A percentile compares a stretch with the other conserved stretches of the same genome.
These are phyloP conservation scores for Chaetomium sp. DNA, from an alignment of 2,329 filamentous ascomycete genomes.

Conservation along the genomic window DNA sequence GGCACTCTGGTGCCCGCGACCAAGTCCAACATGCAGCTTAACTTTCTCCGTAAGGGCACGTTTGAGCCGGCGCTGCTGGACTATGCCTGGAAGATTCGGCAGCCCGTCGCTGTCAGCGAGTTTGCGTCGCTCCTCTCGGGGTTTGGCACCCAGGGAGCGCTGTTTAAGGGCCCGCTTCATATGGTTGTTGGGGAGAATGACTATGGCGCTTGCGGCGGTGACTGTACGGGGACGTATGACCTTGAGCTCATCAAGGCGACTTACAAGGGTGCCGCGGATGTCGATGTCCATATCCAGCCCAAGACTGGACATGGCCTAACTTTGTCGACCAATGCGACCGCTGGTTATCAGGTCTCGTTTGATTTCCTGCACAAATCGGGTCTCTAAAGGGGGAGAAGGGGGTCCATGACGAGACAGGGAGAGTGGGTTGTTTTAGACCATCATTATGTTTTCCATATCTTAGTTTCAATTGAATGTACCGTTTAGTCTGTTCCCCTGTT, in stretches of 20 bases:
- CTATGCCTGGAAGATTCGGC: conserved; percentile 29
- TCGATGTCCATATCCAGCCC: conserved; percentile 29
- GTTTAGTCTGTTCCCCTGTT: too few species aligned
- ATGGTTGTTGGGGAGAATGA: conserved; percentile 25
- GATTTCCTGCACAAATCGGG: background rate
- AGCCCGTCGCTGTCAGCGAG: conserved; percentile 29
- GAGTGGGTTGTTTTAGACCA: too few species aligned
- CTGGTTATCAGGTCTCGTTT: background rate
- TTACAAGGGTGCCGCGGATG: background rate
- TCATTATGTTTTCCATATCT: too few species aligned
- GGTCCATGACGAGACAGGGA: too few species aligned
- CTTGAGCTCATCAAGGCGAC: conserved; percentile 21
- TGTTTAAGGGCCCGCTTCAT: background rate
- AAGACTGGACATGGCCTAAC: conserved; percentile 32
- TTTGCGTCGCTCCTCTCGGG: conserved; percentile 20
- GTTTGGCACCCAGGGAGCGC: background rate
- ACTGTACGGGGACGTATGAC: conserved; percentile 32
- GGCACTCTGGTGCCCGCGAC: conserved; percentile 23
- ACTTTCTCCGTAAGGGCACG: conserved; percentile 27
- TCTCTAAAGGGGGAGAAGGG: background rate
- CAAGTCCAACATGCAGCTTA: conserved; percentile 28
- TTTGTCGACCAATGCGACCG: conserved; percentile 29
- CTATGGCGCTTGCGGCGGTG: conserved; percentile 30
- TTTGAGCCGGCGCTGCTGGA: conserved; percentile 28
- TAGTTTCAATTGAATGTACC: too few species aligned